Base-by-base conservation (phyloP, 495 filamentous ascomycete species). In the Cryomyces minteri region DNA sequence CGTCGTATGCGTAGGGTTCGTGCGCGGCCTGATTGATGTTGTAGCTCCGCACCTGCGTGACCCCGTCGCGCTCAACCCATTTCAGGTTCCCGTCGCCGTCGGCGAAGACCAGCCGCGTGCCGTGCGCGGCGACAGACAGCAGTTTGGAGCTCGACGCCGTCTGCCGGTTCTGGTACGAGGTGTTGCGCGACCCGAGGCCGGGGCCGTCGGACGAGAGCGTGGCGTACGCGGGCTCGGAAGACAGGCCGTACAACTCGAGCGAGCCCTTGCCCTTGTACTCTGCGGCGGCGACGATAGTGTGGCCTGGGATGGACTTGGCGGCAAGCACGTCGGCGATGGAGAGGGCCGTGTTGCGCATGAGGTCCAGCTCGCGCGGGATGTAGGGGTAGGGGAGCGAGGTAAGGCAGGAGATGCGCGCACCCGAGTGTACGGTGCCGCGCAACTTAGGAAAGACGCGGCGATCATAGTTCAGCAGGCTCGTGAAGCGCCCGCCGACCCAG, bases 261-360 rank as follows among this genome's bases (percentile, higher is more conserved):
- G 83, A 87, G 5, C 88, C 88, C 55, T 88, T 81, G 14, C 84
- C 85, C 48, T 92, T 92, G 62, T 96, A 96, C 58, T 93, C 86
- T n/a, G 87, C 88, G 47, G 81, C 83, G 12, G 87, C 86, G 32
- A 88, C 74, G 37, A 96, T 62, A 5, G 74, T 81, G 43, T 75
- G 67, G 3, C 71, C 69, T 6, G 63, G 64, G 5, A 52, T 48
- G 32, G 39, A 61, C 51, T 77, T 77, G 36, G 67, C 66, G 40
- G 62, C 64, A 10, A 54, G 57, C 1, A 77, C 58, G 44, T 71
- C 65, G 29, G 72, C 67, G 45, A 76, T 41, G 32, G 70, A 61
- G 48, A 74, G 56, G 60, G 67, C 56, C 54, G 69, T 68, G 46
- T 63, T 57, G 12, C 68, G 67, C 25, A 75, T 66, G 1, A 75